A percentile compares a stretch with the other conserved stretches of the same genome.
These are phyloP conservation scores for Hypoxylon fragiforme DNA, from an alignment of 495 filamentous ascomycete species.

Conservation along the genomic window DNA sequence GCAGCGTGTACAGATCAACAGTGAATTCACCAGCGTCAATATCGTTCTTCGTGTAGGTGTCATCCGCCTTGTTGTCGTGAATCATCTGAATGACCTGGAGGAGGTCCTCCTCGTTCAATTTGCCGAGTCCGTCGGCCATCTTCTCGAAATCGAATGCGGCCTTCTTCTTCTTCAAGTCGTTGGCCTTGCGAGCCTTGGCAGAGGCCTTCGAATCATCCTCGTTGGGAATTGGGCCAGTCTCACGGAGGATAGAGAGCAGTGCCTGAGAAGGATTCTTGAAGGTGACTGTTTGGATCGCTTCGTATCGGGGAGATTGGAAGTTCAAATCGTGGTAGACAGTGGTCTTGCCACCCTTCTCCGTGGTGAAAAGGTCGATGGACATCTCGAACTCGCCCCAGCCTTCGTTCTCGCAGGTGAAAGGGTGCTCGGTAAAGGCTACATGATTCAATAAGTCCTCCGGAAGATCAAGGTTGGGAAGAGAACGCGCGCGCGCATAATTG, in stretches of 20 bases:
- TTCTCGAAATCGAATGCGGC: conserved; percentile 91
- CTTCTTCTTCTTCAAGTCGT: conserved; percentile 81
- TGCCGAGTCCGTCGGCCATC: conserved; percentile 88
- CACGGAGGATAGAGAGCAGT: conserved; percentile 70
- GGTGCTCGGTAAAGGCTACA: conserved; percentile 77
- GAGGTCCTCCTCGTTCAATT: conserved; percentile 83
- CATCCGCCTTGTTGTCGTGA: conserved; percentile 88
- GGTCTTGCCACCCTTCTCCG: conserved; percentile 84
- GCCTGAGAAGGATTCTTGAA: conserved; percentile 93
- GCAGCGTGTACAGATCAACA: conserved; percentile 94
- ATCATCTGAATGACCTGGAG: conserved; percentile 96
- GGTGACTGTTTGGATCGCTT: conserved; percentile 75
- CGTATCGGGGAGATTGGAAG: conserved; percentile 80
- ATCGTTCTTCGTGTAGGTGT: conserved; percentile 96
- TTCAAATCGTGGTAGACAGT: conserved; percentile 86
- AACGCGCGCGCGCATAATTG: not conserved
- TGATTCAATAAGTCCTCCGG: not conserved
- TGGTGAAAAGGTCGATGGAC: conserved; percentile 76
- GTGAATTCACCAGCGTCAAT: conserved; percentile 98
- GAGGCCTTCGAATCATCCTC: conserved; percentile 62
- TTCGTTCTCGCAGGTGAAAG: conserved; percentile 88
- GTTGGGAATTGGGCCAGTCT: conserved; percentile 81
- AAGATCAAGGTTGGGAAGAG: not conserved
- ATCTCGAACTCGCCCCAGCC: conserved; percentile 99
- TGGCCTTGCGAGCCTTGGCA: conserved; percentile 59